These are phyloP conservation scores for Fusarium brachygibbosum DNA, from an alignment of 2,329 filamentous ascomycete genomes.

Conservation along the genomic window DNA sequence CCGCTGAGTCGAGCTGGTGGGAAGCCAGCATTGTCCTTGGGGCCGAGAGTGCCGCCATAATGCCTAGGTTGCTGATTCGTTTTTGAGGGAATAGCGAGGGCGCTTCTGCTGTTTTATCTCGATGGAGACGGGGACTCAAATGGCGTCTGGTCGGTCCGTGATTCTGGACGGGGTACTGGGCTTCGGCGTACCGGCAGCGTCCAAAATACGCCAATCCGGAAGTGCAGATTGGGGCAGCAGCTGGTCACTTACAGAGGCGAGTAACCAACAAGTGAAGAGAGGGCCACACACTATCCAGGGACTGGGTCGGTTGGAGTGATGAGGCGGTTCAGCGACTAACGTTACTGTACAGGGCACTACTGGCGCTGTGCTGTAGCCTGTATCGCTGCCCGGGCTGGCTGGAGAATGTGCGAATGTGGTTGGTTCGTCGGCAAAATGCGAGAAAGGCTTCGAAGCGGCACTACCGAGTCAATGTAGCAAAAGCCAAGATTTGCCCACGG, in stretches of 20 bases:
- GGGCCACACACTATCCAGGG: slow-evolving; percentile 46
- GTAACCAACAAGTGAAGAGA: slow-evolving; percentile 40
- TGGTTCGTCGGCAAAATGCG: slow-evolving; percentile 37
- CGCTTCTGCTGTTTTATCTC: slow-evolving; percentile 38
- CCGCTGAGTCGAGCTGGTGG: slow-evolving; percentile 45
- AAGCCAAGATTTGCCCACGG: slow-evolving; percentile 25
- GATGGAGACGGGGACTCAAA: slow-evolving; percentile 29
- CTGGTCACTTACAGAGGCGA: slow-evolving; percentile 46
- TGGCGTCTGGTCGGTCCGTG: slow-evolving; percentile 18
- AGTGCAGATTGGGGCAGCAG: slow-evolving; percentile 32
- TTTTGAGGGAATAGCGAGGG: slow-evolving; percentile 25
- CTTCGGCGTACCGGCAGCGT: slow-evolving; percentile 43
- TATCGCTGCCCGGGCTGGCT: slow-evolving; percentile 16
- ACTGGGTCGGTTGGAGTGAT: slow-evolving; percentile 30
- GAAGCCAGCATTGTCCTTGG: slow-evolving; percentile 40
- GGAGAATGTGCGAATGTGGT: slow-evolving; percentile 34
- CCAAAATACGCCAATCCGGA: slow-evolving; percentile 34
- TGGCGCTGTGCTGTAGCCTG: slow-evolving; percentile 14
- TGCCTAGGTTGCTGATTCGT: slow-evolving; percentile 13
- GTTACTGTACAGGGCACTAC: slow-evolving; percentile 9
- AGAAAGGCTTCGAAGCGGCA: slow-evolving; percentile 39
- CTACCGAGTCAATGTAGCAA: slow-evolving; percentile 37
- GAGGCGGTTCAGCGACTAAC: slow-evolving; percentile 32
- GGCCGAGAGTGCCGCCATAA: slow-evolving; percentile 48
- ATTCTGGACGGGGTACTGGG: slow-evolving; percentile 39